A percentile compares a stretch with the other conserved stretches of the same genome.
Conservation (phyloP, 2,329 filamentous ascomycete genomes). For the Penicillium sp. region DNA sequence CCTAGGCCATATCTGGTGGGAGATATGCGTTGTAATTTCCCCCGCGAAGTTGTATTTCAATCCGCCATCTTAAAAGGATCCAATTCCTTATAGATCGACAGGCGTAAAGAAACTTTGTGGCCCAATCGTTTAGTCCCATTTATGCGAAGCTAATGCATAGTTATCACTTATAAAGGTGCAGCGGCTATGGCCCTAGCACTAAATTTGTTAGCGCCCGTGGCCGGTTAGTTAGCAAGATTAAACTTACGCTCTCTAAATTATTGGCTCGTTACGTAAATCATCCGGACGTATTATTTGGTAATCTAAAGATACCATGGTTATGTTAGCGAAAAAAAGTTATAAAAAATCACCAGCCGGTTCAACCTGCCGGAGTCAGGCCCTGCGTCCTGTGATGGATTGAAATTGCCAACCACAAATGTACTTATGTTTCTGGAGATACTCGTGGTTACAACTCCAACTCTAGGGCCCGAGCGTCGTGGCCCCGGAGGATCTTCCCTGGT, state of each 20-base stretch:
- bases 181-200: conserved; percentile 22
- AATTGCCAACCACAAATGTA: conserved; percentile 23
- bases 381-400: conserved; percentile 9
- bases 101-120: conserved; percentile 19
- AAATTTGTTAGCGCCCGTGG: not conserved
- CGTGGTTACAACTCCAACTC: conserved; percentile 17
- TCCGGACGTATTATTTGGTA: conserved; percentile 13
- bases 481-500: not conserved
- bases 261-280: conserved; percentile 9
- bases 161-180: conserved; percentile 16
- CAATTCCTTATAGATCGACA: conserved; percentile 10
- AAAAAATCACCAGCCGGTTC: too few species aligned
- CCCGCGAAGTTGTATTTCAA: conserved; percentile 17
- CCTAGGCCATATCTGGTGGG: conserved; percentile 18
- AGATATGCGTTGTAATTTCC: conserved; percentile 11
- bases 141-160: not conserved
- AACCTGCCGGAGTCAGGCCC: conserved; percentile 4
- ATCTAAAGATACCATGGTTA: conserved; percentile 1
- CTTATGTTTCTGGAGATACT: conserved; percentile 20
- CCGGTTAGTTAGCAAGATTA: not conserved
- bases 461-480: conserved; percentile 2
- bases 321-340: not conserved
- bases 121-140: conserved; percentile 1
- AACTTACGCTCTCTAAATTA: conserved; percentile 16
- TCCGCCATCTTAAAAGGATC: conserved; percentile 14